phyloP scores from a whole-genome alignment of 345 rosid species.

The Rhizophora apiculata region DNA sequence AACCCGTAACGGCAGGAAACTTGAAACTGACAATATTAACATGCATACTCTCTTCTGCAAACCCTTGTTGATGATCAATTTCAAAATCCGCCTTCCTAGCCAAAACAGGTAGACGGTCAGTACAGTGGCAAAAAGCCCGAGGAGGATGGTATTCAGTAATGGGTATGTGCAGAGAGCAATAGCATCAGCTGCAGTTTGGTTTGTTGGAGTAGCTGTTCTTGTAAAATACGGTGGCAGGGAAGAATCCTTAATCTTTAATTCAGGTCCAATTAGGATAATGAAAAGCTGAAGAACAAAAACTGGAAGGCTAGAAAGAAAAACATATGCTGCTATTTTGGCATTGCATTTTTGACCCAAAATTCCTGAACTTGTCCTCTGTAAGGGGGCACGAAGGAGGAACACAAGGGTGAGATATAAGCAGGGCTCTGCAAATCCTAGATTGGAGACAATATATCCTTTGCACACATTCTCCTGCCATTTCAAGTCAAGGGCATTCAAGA shows the following conservation, averaged over 20 bases:
- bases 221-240: slow-evolving; percentile 65
- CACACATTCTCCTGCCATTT: slow-evolving; percentile 87
- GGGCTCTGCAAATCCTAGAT: slow-evolving; percentile 95
- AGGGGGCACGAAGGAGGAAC: slow-evolving; percentile 90
- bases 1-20: slow-evolving; percentile 84
- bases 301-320: slow-evolving; percentile 74
- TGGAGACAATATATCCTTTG: slow-evolving; percentile 86
- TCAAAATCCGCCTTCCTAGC: slow-evolving; percentile 84
- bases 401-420: slow-evolving; percentile 81
- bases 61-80: slow-evolving; percentile 86
- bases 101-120: slow-evolving; percentile 77
- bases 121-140: slow-evolving; percentile 67
- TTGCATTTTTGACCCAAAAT: slow-evolving; percentile 72
- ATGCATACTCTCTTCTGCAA: slow-evolving; percentile 83
- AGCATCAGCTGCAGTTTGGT: slow-evolving; percentile 25
- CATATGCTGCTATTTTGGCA: slow-evolving; percentile 54
- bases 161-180: slow-evolving; percentile 84
- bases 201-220: slow-evolving; percentile 36
- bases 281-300: slow-evolving; percentile 77
- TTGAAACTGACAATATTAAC: slow-evolving; percentile 71
- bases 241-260: slow-evolving; percentile 48
- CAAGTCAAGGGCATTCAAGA: slow-evolving; percentile 48
- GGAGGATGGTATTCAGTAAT: slow-evolving; percentile 71
- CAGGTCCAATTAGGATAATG: slow-evolving; percentile 61
- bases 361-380: slow-evolving; percentile 70